Evolutionary conservation across 2,329 filamentous ascomycete species (phyloP).

Genomic region (Aplosporella prunicola): DNA sequence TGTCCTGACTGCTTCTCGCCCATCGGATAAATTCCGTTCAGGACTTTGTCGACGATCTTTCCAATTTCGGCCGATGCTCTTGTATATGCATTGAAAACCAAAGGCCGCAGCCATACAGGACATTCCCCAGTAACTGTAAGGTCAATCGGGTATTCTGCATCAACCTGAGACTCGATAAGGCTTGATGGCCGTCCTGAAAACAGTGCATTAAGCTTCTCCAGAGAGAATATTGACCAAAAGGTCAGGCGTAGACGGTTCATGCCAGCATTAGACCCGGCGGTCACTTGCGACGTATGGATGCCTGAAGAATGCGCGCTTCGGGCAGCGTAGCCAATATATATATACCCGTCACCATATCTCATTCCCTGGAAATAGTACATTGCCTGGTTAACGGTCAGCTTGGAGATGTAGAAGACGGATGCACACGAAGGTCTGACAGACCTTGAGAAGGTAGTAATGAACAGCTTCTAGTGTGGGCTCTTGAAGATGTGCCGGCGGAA

Average conservation of each 20-base stretch:
- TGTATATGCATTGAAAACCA: not conserved
- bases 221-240: not conserved
- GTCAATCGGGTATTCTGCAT: not conserved
- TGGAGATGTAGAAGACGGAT: no score
- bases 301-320: not conserved
- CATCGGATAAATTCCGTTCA: not conserved
- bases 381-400: not conserved
- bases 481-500: not conserved
- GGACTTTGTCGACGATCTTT: not conserved
- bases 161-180: conserved; percentile 1
- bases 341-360: not conserved
- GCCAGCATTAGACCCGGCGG: not conserved
- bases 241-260: not conserved
- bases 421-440: no score
- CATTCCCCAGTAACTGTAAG: not conserved
- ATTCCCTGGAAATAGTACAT: conserved; percentile 1
- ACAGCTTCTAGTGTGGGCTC: not conserved
- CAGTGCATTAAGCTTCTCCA: not conserved
- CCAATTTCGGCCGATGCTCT: not conserved
- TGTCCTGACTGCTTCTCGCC: no score
- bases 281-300: not conserved
- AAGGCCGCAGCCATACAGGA: no score
- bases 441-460: not conserved
- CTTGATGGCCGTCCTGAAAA: conserved; percentile 1
- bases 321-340: conserved; percentile 1